These are phyloP conservation scores for Melastoma malabathricum DNA, from an alignment of 345 rosid genomes.

Conservation along the genomic window DNA sequence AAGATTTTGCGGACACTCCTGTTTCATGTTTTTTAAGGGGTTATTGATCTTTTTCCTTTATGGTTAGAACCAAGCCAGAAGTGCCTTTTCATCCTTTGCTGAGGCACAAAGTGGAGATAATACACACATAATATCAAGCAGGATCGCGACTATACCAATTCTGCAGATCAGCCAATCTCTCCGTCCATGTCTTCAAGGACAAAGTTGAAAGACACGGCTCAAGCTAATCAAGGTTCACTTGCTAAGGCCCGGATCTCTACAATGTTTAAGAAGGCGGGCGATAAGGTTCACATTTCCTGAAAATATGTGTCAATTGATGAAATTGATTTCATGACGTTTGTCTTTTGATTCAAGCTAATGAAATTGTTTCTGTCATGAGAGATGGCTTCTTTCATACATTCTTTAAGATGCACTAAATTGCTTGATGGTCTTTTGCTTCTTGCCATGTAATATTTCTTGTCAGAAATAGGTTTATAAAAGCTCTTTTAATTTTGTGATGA, in stretches of 20 bases:
- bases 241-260: constrained; percentile 71
- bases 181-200: constrained; percentile 12
- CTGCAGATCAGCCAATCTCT: constrained; percentile 20
- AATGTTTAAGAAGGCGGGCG: constrained; percentile 55
- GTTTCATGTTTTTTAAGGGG: constrained; percentile 1
- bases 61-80: neutral
- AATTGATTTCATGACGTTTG: neutral
- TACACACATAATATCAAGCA: constrained; percentile 3
- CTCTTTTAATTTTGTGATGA: constrained; percentile 8
- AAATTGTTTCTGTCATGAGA: too few relatives aligned
- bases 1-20: constrained; percentile 1
- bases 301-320: neutral
- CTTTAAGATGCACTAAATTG: too few relatives aligned
- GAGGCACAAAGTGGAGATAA: constrained; percentile 10
- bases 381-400: too few relatives aligned
- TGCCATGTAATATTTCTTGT: neutral
- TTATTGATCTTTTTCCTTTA: constrained; percentile 5
- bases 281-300: constrained; percentile 28
- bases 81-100: constrained; percentile 3
- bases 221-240: constrained; percentile 30
- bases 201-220: constrained; percentile 20
- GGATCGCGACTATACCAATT: constrained; percentile 6
- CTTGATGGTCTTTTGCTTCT: too few relatives aligned
- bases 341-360: neutral
- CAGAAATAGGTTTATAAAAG: neutral